Percentiles rank a stretch among this genome's conserved stretches.
Evolutionary conservation across 257 asterid genomes (phyloP).

Genomic region (Eucommia ulmoides): DNA sequence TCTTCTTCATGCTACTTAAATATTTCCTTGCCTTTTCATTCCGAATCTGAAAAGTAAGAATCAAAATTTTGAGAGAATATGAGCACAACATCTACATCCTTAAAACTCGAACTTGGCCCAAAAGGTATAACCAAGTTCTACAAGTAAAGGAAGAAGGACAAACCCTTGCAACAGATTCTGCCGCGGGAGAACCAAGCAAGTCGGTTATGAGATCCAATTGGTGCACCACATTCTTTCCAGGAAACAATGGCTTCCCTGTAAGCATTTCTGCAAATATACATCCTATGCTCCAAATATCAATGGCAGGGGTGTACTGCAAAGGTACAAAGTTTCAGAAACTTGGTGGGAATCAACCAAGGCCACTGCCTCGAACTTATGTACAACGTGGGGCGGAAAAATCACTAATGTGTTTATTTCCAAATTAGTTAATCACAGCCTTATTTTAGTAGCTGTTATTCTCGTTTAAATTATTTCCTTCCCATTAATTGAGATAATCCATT

Average conservation of each 20-base stretch:
- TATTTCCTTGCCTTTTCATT: slow-evolving; percentile 2
- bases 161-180: slow-evolving; percentile 91
- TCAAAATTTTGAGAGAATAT: background rate
- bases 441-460: too few relatives aligned
- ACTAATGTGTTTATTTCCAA: too few relatives aligned
- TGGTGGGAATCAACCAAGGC: too few relatives aligned
- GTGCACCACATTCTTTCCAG: slow-evolving; percentile 96
- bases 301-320: slow-evolving; percentile 95
- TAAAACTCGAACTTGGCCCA: too few relatives aligned
- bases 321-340: too few relatives aligned
- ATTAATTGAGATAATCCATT: too few relatives aligned
- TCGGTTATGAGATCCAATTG: slow-evolving; percentile 94
- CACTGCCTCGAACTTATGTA: too few relatives aligned
- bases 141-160: background rate
- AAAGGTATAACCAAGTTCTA: too few relatives aligned
- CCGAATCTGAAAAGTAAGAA: background rate
- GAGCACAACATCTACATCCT: background rate
- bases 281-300: slow-evolving; percentile 96
- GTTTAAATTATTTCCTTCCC: too few relatives aligned
- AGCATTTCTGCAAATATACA: slow-evolving; percentile 93
- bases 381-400: too few relatives aligned
- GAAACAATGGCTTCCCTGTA: slow-evolving; percentile 88
- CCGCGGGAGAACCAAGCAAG: slow-evolving; percentile 80
- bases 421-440: too few relatives aligned
- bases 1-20: background rate